Percentiles rank a stretch among this genome's conserved stretches.
Evolutionary conservation across 495 filamentous ascomycete species (phyloP).

Genomic region (Lentithecium fluviatile): DNA sequence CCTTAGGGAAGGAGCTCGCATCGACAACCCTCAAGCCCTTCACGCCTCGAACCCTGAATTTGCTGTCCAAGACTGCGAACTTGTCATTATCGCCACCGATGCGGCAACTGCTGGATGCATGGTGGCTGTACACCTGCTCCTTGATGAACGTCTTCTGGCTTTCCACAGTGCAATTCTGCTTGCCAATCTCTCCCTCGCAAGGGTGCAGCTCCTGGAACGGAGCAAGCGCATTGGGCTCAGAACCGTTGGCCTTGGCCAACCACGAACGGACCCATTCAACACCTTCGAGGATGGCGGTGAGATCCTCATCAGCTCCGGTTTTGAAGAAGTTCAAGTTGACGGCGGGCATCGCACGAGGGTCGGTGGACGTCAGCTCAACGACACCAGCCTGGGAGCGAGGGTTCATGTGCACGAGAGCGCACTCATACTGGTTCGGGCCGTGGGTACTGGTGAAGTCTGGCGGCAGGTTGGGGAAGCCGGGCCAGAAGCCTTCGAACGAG

Average conservation of each 20-base stretch:
- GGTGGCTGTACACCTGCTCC: slow-evolving; percentile 31
- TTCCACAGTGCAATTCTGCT: slow-evolving; percentile 28
- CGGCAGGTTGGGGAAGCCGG: slow-evolving; percentile 20
- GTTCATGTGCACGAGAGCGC: slow-evolving; percentile 31
- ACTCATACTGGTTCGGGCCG: slow-evolving; percentile 30
- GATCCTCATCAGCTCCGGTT: slow-evolving; percentile 18
- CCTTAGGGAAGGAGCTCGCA: slow-evolving; percentile 32
- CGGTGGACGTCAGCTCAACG: slow-evolving; percentile 18
- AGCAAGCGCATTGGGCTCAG: slow-evolving; percentile 6
- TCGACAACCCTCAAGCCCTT: slow-evolving; percentile 36
- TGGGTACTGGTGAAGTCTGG: slow-evolving; percentile 16
- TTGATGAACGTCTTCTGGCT: slow-evolving; percentile 32
- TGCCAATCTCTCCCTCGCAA: slow-evolving; percentile 23
- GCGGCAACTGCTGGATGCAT: slow-evolving; percentile 20
- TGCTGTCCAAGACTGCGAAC: slow-evolving; percentile 32
- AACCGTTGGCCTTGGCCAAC: slow-evolving; percentile 16
- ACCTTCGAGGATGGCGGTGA: slow-evolving; percentile 24
- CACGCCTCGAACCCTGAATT: slow-evolving; percentile 31
- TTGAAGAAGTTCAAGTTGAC: slow-evolving; percentile 35
- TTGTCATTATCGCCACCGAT: slow-evolving; percentile 26
- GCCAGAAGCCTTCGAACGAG: slow-evolving; percentile 33
- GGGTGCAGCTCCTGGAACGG: slow-evolving; percentile 31
- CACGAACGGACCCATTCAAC: slow-evolving; percentile 28
- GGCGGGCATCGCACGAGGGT: slow-evolving; percentile 25
- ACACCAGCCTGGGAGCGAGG: slow-evolving; percentile 29